Base-by-base conservation (phyloP, 75 land plant species). In the Gnetum montanum region DNA sequence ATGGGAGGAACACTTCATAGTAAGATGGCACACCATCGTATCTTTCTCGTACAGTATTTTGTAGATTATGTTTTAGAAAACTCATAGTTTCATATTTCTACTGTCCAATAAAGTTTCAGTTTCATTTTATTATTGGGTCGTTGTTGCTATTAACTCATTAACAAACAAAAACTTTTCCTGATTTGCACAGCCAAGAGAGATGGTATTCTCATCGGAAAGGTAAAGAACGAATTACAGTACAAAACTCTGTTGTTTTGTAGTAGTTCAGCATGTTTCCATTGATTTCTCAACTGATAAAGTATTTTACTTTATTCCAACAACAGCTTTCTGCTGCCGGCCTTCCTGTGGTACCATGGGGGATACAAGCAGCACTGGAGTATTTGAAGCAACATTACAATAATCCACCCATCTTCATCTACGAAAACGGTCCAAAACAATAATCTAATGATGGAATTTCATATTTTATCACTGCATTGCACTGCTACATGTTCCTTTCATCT, bases 321-420 rank as follows among this genome's bases (percentile, higher is more conserved):
- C 43, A 3, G 7, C 2, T 38, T 40, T 13, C 0, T n/a, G n/a
- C 73, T 0, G 31, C 29, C 40, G 64, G 69, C 62, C 37, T 68
- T 6, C 70, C 51, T 43, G 34, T 74, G 0, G 54, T 38, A 30
- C 69, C 82, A 16, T 5, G 20, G 18, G 76, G 78, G 30, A 60
- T 82, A 31, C 35, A 36, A 0, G 67, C 69, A 4, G 30, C 65
- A 11, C 4, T 74, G 34, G 30, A 49, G 4, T 74, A 79, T 53
- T 53, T 64, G 7, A 70, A 73, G 41, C 41, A 59, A 2, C 64
- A 33, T 2, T 82, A 77, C 57, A 53, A 63, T 22, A 73, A 73
- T 53, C 60, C 61, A 25, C 58, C 58, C 7, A 55, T 73, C n/a
- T 15, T 73, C 3, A 54, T 70, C 59, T 54, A 74, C 26, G 74